Evolutionary conservation across 768 basidiomycete species (phyloP).

Genomic region (Hydnum rufescens): DNA sequence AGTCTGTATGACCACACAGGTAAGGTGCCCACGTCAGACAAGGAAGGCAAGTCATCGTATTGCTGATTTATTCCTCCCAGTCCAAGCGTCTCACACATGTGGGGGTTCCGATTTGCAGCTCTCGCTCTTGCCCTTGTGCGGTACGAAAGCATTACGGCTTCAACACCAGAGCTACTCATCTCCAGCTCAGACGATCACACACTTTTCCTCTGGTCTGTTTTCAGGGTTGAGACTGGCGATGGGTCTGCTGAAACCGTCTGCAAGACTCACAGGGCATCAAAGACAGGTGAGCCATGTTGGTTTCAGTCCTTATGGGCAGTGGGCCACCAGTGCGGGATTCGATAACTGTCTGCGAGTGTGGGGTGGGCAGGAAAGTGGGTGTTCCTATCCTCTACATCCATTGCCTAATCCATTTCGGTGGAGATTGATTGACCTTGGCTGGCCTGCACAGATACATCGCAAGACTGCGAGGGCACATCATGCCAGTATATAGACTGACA

Average conservation of each 20-base stretch:
- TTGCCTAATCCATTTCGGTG: no score
- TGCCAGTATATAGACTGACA: slow-evolving; percentile 80
- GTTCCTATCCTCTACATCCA: background rate
- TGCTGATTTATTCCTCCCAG: no score
- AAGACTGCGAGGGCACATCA: slow-evolving; percentile 79
- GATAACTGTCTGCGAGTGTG: slow-evolving; percentile 82
- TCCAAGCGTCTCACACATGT: background rate
- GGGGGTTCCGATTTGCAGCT: slow-evolving; percentile 25
- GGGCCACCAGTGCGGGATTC: slow-evolving; percentile 81
- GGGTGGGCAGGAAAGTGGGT: slow-evolving; percentile 46
- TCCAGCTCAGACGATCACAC: slow-evolving; percentile 98
- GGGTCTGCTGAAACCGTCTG: slow-evolving; percentile 49
- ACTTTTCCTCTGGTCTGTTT: slow-evolving; percentile 84
- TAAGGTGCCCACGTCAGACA: slow-evolving; percentile 58
- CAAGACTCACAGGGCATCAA: slow-evolving; percentile 85
- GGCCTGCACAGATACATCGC: slow-evolving; percentile 69
- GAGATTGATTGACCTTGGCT: no score
- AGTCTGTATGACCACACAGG: slow-evolving; percentile 84
- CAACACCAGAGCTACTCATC: slow-evolving; percentile 62
- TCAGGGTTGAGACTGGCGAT: slow-evolving; percentile 27
- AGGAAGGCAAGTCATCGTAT: no score
- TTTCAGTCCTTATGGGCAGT: slow-evolving; percentile 84
- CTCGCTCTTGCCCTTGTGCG: slow-evolving; percentile 55
- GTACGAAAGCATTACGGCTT: slow-evolving; percentile 48
- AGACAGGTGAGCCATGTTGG: slow-evolving; percentile 84